Conservation (phyloP, 2,329 filamentous ascomycete species). For the Botryosphaeria agaves region DNA sequence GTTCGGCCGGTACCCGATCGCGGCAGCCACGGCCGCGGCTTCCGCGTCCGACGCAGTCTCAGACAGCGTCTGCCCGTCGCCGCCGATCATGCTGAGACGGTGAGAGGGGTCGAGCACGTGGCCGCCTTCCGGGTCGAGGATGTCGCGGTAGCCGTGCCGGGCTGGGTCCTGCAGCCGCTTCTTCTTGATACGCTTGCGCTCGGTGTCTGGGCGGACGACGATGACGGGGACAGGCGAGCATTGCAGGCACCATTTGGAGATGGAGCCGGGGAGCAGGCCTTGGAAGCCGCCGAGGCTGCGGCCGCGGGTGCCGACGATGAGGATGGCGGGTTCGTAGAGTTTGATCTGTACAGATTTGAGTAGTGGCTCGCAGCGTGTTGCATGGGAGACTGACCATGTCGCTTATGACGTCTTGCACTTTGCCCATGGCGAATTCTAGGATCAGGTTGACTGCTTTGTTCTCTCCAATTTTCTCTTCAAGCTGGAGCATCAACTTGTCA, state of each 20-base stretch:
- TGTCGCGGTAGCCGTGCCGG: slow-evolving; percentile 59
- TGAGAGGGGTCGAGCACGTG: slow-evolving; percentile 34
- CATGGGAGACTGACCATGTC: slow-evolving; percentile 49
- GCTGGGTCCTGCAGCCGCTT: slow-evolving; percentile 65
- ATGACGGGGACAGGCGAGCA: slow-evolving; percentile 88
- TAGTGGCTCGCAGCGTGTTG: neutral
- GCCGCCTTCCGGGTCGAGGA: slow-evolving; percentile 42
- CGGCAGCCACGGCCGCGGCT: slow-evolving; percentile 30
- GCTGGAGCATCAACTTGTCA: slow-evolving; percentile 52
- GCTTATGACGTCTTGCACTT: slow-evolving; percentile 79
- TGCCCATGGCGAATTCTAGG: slow-evolving; percentile 75
- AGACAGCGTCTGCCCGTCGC: slow-evolving; percentile 11
- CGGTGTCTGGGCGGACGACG: slow-evolving; percentile 73
- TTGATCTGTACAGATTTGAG: slow-evolving; percentile 44
- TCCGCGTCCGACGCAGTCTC: slow-evolving; percentile 26
- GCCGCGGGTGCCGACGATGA: slow-evolving; percentile 79
- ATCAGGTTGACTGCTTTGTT: slow-evolving; percentile 75
- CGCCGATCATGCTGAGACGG: slow-evolving; percentile 25
- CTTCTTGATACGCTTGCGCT: slow-evolving; percentile 75
- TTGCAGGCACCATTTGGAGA: slow-evolving; percentile 88
- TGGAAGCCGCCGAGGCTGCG: slow-evolving; percentile 74
- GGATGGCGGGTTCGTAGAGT: slow-evolving; percentile 78
- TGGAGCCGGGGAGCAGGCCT: slow-evolving; percentile 70
- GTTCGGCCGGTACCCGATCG: slow-evolving; percentile 23
- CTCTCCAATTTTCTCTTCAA: slow-evolving; percentile 63